Evolutionary conservation across 2,329 filamentous ascomycete genomes (phyloP), one percentile per base, ranked within the genome.

Genomic region (Fusarium miscanthi): DNA sequence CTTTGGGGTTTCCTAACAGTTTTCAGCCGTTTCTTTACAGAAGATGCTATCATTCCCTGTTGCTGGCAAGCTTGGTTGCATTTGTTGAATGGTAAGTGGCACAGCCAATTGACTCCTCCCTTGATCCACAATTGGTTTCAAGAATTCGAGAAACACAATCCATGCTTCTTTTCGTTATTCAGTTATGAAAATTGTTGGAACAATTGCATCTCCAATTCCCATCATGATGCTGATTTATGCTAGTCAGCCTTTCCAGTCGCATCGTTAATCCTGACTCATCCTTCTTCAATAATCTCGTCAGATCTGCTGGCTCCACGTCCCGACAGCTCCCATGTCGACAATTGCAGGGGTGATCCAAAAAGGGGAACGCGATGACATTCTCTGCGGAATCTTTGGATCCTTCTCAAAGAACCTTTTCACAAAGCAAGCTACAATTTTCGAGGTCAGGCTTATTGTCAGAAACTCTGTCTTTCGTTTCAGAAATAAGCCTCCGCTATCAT

Each of bases 361-460:
- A 69, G 56, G 46, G 59, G 60, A 73, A 70, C 70, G 64, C 68
- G 72, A 62, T 62, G 57, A 69, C 67, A 72, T 65, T 58, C 60
- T 45, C 58, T 60, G 35, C 59, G 43, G 43, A 41, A 27, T 40
- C 42, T 56, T 53, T 35, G n/a, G 48, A 54, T 59, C 41, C 42
- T 31, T 53, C 48, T 52, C 51, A 25, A 49, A 53, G 35, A 61
- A 53, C 25, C 51, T 63, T 45, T 49, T 31, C 37, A 33, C 48
- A 54, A 41, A 41, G 19, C n/a, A 43, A 72, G 59, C 42, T 59
- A 53, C 23, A 59, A 53, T 11, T 54, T 53, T 59, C 61, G 48
- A 46, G 7, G 23, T 30, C 19, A 17, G 53, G 31, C 25, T 40
- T 57, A 46, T 46, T 10, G 11, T 33, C 27, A 40, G 21, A 27